Conservation (phyloP, 208 protist genomes). For the Porcisia hertigi region DNA sequence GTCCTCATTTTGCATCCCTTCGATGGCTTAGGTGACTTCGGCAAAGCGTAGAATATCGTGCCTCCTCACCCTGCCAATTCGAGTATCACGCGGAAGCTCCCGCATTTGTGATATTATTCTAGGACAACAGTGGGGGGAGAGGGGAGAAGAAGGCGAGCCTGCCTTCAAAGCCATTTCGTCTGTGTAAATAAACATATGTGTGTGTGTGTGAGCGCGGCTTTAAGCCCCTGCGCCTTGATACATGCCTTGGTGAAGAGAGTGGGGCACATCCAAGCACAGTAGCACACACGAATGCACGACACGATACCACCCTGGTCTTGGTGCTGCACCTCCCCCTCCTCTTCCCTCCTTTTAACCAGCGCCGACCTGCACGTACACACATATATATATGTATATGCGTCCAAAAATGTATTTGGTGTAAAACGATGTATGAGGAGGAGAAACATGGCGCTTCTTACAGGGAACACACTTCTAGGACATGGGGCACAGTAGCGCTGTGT, state of each 20-base stretch:
- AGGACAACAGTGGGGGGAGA: background rate
- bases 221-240: background rate
- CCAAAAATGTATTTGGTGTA: too few relatives aligned
- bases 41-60: too few relatives aligned
- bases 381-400: too few relatives aligned
- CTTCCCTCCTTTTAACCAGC: background rate
- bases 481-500: background rate
- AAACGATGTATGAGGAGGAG: too few relatives aligned
- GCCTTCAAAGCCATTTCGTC: background rate
- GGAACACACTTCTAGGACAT: background rate
- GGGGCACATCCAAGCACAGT: background rate
- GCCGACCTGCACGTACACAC: background rate
- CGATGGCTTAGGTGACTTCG: too few relatives aligned
- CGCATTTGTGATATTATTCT: too few relatives aligned
- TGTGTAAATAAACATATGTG: background rate
- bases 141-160: background rate
- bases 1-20: too few relatives aligned
- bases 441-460: background rate
- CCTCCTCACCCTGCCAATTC: too few relatives aligned
- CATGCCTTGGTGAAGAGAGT: slow-evolving; percentile 10
- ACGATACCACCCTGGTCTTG: background rate
- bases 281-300: background rate
- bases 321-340: background rate
- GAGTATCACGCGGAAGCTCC: background rate
- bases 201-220: too few relatives aligned